Percentiles rank a stretch among this genome's conserved stretches.
These are phyloP conservation scores for Fusarium vanettenii DNA, from an alignment of 2,329 filamentous ascomycete genomes.

Conservation along the genomic window DNA sequence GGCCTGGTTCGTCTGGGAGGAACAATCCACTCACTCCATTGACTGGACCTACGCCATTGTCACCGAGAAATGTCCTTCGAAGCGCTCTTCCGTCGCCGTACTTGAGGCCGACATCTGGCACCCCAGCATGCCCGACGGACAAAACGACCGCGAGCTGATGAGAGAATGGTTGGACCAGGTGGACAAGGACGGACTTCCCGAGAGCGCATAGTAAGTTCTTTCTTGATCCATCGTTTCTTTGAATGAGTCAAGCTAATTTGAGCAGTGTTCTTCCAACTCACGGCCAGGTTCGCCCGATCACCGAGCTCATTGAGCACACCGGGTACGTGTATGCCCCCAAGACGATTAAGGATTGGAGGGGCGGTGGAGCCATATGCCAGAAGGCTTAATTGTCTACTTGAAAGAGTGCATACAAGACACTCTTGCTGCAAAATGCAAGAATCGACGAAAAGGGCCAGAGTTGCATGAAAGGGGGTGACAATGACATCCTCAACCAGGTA, in stretches of 20 bases:
- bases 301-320: conserved; percentile 11
- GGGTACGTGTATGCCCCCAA: conserved; percentile 5
- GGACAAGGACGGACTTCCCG: not conserved
- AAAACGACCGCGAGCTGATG: conserved; percentile 7
- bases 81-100: conserved; percentile 1
- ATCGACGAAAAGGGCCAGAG: not conserved
- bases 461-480: not conserved
- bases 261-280: conserved; percentile 12
- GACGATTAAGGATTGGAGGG: not conserved
- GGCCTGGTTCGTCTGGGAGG: conserved; percentile 25
- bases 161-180: conserved; percentile 12
- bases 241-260: not conserved
- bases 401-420: not conserved
- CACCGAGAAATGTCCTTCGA: conserved; percentile 8
- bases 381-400: not conserved
- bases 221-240: not conserved
- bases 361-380: conserved; percentile 2
- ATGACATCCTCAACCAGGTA: not conserved
- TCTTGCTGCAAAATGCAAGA: not conserved
- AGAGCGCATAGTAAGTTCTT: not conserved
- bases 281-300: conserved; percentile 1
- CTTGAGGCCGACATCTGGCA: conserved; percentile 16
- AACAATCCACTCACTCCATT: conserved; percentile 7
- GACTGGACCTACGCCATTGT: conserved; percentile 28
- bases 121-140: not conserved